Evolutionary conservation across 176 grass and related monocot genomes (phyloP), one percentile per base, ranked within the genome.

Genomic region (Stipa capillata): DNA sequence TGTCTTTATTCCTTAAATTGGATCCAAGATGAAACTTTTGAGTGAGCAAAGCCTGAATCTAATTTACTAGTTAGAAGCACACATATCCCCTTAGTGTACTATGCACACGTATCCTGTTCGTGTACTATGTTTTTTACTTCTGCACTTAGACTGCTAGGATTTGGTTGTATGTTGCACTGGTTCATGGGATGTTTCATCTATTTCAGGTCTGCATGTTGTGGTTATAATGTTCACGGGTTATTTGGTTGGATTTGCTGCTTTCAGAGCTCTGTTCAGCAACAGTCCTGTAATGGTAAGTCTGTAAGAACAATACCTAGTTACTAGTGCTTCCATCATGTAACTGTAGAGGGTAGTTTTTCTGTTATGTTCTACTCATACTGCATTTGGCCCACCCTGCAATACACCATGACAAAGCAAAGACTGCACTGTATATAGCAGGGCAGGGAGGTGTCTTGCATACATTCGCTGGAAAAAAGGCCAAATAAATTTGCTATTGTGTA

Each of bases 211-310:
- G 15, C 66, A 69, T 69, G 66, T 69, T 69, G 66, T 69, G 65
- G 66, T 69, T 27, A 69, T 69, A 75, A 99, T 95, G 92, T 95
- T 99, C 57, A 99, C 92, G 0, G 96, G 88, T 56, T 99, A 97
- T 79, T 89, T 97, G 91, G 94, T 97, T 5, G 94, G 94, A 24
- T 89, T 80, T 85, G 81, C 81, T 63, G 71, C 83, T 63, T 97
- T 93, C 67, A 94, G 82, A 87, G 95, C 90, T 77, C 73, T 97
- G 36, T 91, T 97, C 77, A 85, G 85, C 83, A 90, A 93, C 80
- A 97, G 81, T 83, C 64, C 88, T 76, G 77, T 91, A 47, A 84
- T 97, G 93, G 93, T 97, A 91, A 85, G 79, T 76, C 73, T 24
- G 41, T 52, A 13, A 29, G 15, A 72, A 21, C 2, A 1, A 20